Conservation (phyloP, 495 filamentous ascomycete species). For the Podospora sp. region DNA sequence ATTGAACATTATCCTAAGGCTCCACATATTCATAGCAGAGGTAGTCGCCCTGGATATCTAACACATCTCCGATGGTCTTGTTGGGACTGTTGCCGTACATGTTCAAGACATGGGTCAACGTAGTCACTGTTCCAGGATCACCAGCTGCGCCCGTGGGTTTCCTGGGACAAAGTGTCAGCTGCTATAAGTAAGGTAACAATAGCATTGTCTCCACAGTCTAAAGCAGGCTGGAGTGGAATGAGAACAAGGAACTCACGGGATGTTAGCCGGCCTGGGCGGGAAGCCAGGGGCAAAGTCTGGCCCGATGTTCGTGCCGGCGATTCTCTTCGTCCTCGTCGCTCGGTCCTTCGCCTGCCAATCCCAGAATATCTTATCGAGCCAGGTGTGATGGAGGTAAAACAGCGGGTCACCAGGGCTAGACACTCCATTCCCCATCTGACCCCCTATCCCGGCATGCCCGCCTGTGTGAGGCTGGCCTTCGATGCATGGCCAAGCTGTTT, state of each 20-base stretch:
- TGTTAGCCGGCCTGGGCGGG: background rate
- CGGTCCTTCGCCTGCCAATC: conserved; percentile 63
- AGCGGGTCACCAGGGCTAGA: conserved; percentile 62
- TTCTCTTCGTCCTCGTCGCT: conserved; percentile 34
- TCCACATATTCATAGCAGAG: background rate
- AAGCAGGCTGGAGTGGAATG: no score
- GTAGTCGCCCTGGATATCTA: background rate
- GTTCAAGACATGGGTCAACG: background rate
- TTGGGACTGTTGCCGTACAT: conserved; percentile 3
- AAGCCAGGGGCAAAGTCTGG: background rate
- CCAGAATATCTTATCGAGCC: conserved; percentile 71
- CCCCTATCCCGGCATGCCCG: background rate
- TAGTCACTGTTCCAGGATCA: background rate
- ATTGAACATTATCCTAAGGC: background rate
- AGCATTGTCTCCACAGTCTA: no score
- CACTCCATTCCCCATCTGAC: conserved; percentile 49
- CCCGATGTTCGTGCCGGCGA: conserved; percentile 30
- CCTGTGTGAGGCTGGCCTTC: background rate
- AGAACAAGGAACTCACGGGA: background rate
- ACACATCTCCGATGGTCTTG: background rate
- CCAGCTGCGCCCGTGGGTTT: background rate
- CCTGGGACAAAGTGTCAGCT: background rate
- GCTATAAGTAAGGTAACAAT: no score
- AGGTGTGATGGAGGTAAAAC: conserved; percentile 72
- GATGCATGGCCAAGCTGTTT: conserved; percentile 1